Evolutionary conservation across 345 rosid genomes (phyloP), one percentile per base, ranked within the genome.

Genomic region (Diplotaxis tenuifolia): DNA sequence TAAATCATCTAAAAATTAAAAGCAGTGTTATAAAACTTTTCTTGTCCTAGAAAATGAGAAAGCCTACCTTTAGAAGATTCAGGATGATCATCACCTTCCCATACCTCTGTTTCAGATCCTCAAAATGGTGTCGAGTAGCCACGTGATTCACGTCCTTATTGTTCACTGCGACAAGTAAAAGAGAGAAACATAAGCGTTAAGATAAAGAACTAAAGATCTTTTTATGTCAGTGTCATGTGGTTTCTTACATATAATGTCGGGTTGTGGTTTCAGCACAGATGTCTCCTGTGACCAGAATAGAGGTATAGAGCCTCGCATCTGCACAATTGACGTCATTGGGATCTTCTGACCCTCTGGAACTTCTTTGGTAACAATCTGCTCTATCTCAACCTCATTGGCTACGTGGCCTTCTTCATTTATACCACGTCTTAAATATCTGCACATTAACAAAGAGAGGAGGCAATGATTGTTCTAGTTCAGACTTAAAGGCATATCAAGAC

Each of bases 301-400:
- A 31, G 97, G 99, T 62, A 95, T 95, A 21, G 99, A 95, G 60
- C 99, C 99, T 75, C 99, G 85, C 31, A 78, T 65, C 85, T 95
- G 99, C 65, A 95, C 97, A 67, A 85, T 87, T 28, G 97, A 95
- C 82, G 95, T 78, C 78, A 91, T 85, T 60, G 85, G 89, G 61
- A 80, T 69, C 31, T 82, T 84, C 70, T 67, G 61, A 72, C 88
- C 95, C 32, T 72, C 86, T 59, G 86, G 85, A 81, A 81, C 86
- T 72, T 85, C 93, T 83, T 85, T 93, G 79, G 84, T 81, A 72
- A 92, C 85, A 69, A 95, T 89, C 68, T 95, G 99, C 69, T 95
- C 99, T 0, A 93, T 92, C 87, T 95, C 99, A 49, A 95, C 99
- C 75, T 92, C 97, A 73, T 95, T 95, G 60, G 99, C 99, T 52